These are phyloP conservation scores for Juglanconis sp. DNA, from an alignment of 2,329 filamentous ascomycete species.

Conservation along the genomic window DNA sequence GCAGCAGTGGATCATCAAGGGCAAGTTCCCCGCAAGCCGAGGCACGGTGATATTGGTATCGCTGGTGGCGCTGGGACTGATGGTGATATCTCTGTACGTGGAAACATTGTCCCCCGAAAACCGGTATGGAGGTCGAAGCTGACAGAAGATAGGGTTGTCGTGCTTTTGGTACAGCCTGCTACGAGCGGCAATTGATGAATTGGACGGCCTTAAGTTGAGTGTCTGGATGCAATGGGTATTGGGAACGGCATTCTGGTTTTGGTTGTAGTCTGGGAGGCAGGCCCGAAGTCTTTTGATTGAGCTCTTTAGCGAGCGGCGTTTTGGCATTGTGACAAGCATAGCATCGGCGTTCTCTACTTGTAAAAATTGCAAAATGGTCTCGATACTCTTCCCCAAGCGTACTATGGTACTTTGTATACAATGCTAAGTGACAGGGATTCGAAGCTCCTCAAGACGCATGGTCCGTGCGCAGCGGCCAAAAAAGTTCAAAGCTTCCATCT, in stretches of 20 bases:
- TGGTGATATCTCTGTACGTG: slow-evolving; percentile 49
- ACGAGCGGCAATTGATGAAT: neutral
- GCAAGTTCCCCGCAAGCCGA: slow-evolving; percentile 50
- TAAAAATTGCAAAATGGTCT: neutral
- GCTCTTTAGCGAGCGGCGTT: neutral
- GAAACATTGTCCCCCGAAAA: neutral
- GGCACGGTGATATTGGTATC: slow-evolving; percentile 71
- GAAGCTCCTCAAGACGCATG: neutral
- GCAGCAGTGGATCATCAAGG: slow-evolving; percentile 75
- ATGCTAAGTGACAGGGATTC: neutral
- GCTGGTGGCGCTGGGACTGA: slow-evolving; percentile 60
- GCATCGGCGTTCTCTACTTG: neutral
- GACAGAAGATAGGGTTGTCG: neutral
- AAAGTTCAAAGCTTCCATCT: neutral
- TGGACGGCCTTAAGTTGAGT: neutral
- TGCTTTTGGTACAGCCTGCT: slow-evolving; percentile 5
- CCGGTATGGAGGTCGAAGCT: slow-evolving; percentile 36
- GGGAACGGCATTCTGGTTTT: neutral
- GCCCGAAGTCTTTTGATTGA: neutral
- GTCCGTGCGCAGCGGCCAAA: slow-evolving; percentile 4
- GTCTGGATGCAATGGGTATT: neutral
- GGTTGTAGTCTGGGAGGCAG: neutral
- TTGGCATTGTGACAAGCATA: neutral
- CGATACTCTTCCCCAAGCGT: neutral
- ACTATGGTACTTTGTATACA: neutral